These are phyloP conservation scores for Colletotrichum lupini DNA, from an alignment of 2,329 filamentous ascomycete species.

Conservation along the genomic window DNA sequence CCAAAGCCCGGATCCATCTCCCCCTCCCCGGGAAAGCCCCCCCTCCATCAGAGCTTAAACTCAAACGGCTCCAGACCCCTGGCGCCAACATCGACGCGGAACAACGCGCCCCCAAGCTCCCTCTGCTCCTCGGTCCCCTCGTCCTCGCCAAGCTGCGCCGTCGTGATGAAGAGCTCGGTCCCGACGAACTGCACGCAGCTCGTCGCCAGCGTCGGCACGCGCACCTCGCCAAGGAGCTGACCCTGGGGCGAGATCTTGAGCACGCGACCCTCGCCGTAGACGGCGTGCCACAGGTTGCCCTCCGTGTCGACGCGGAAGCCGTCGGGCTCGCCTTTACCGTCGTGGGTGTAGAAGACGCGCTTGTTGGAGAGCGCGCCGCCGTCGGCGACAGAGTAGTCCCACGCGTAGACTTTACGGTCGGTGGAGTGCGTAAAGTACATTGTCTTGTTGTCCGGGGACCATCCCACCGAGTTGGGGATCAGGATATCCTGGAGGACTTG, in stretches of 20 bases:
- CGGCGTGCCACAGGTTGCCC: constrained; percentile 88
- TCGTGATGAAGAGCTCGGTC: constrained; percentile 81
- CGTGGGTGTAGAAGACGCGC: constrained; percentile 78
- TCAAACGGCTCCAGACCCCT: constrained; percentile 71
- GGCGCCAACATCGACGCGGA: constrained; percentile 81
- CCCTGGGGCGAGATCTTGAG: constrained; percentile 79
- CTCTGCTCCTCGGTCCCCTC: constrained; percentile 69
- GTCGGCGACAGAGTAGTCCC: constrained; percentile 75
- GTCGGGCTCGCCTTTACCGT: constrained; percentile 77
- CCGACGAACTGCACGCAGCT: constrained; percentile 87
- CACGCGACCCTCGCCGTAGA: constrained; percentile 83
- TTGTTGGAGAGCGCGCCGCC: constrained; percentile 75
- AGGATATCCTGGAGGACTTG: constrained; percentile 72
- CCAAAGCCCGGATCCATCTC: not conserved
- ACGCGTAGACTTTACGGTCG: constrained; percentile 75
- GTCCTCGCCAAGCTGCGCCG: constrained; percentile 73
- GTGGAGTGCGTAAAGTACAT: constrained; percentile 89
- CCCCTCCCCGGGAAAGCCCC: not conserved
- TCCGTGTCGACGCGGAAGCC: constrained; percentile 86
- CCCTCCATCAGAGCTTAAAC: constrained; percentile 62
- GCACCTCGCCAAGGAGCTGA: constrained; percentile 78
- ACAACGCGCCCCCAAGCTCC: constrained; percentile 76
- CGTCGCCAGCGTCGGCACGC: constrained; percentile 80
- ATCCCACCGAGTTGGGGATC: constrained; percentile 88
- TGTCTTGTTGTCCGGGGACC: constrained; percentile 77